These are phyloP conservation scores for Lagenaria siceraria DNA, from an alignment of 306 rosid genomes.

Conservation along the genomic window DNA sequence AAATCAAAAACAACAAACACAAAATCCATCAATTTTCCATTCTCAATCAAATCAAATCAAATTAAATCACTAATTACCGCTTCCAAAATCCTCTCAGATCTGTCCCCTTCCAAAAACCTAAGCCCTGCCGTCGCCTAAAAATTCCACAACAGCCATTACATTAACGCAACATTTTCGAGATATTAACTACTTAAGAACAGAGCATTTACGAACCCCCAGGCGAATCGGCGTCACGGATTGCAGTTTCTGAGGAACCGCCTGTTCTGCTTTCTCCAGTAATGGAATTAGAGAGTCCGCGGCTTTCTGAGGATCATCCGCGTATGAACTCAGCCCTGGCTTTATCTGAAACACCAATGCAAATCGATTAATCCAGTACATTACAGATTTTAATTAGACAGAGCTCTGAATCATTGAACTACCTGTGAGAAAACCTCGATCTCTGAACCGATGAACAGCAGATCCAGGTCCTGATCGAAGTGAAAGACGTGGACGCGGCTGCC, in stretches of 20 bases:
- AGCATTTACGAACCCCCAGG: conserved; percentile 58
- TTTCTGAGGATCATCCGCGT: conserved; percentile 46
- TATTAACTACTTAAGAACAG: background rate
- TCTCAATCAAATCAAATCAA: background rate
- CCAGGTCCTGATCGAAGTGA: conserved; percentile 46
- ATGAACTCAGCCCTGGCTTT: conserved; percentile 69
- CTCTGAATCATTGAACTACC: conserved; percentile 9
- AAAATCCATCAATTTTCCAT: background rate
- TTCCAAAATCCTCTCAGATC: conserved; percentile 74
- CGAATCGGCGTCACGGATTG: conserved; percentile 71
- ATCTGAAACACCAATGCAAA: background rate
- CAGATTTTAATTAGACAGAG: background rate
- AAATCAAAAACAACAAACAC: background rate
- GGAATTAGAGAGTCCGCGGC: conserved; percentile 61
- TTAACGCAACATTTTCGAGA: background rate
- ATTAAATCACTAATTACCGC: conserved; percentile 32
- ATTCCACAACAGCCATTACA: background rate
- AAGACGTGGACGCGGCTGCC: conserved; percentile 98
- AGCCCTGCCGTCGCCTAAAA: conserved; percentile 93
- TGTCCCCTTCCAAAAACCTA: conserved; percentile 65
- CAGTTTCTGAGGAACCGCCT: conserved; percentile 55
- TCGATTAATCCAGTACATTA: background rate
- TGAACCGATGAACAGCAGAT: conserved; percentile 75
- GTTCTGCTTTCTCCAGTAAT: conserved; percentile 54
- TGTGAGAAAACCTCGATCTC: conserved; percentile 77